Conservation (phyloP, 192 early-diverging fungal species). For the Coemansia guatemalensis region DNA sequence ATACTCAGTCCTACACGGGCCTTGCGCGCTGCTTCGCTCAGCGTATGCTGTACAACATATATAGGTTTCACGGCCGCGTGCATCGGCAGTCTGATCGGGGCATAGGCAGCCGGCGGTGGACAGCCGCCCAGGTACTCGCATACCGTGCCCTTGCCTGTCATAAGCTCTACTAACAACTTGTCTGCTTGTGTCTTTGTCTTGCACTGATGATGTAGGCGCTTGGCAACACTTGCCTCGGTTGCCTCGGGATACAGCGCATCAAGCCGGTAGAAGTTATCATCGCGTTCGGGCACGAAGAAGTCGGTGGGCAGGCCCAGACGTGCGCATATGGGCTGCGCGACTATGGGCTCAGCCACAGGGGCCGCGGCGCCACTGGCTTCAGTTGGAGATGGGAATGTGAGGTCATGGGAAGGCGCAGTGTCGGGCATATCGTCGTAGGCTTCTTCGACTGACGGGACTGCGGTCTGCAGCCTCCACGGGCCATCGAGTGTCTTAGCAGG, state of each 20-base stretch:
- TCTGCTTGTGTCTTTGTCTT: not conserved
- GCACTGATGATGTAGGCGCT: conserved; percentile 1
- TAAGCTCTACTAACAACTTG: not conserved
- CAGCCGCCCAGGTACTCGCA: conserved; percentile 20
- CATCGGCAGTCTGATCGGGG: conserved; percentile 22
- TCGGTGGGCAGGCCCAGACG: conserved; percentile 3
- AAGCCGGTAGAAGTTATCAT: conserved; percentile 4
- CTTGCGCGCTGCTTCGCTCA: conserved; percentile 9
- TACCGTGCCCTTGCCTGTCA: conserved; percentile 2
- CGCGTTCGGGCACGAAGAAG: conserved; percentile 1
- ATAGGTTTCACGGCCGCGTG: not conserved
- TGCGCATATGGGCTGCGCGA: not conserved
- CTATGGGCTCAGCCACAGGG: no score
- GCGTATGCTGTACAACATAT: conserved; percentile 10
- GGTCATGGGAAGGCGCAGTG: no score
- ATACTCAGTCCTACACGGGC: no score
- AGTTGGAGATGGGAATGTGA: no score
- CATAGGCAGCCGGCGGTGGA: conserved; percentile 18
- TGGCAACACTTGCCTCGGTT: not conserved
- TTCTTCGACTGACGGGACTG: no score
- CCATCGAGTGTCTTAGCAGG: no score
- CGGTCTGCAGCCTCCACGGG: no score
- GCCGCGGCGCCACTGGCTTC: no score
- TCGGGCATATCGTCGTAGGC: no score
- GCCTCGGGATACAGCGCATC: conserved; percentile 5